Conservation (phyloP, 345 rosid species). For the Eucalyptus coolabah region DNA sequence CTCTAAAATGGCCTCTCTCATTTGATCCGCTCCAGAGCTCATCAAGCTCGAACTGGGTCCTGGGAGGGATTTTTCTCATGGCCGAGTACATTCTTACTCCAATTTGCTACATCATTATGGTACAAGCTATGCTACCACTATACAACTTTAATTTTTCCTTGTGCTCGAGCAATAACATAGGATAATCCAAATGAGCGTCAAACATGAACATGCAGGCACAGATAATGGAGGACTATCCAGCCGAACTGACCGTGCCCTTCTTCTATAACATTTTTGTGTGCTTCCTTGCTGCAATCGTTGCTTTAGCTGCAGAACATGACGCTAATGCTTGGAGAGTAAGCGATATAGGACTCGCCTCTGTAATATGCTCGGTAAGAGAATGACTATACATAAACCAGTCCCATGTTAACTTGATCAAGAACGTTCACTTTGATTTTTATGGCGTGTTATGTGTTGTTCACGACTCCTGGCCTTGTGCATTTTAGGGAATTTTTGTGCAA, state of each 20-base stretch:
- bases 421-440: neutral
- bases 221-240: constrained; percentile 79
- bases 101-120: constrained; percentile 82
- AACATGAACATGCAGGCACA: constrained; percentile 34
- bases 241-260: constrained; percentile 66
- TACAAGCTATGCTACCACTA: neutral
- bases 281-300: constrained; percentile 40
- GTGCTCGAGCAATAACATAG: constrained; percentile 1
- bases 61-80: constrained; percentile 60
- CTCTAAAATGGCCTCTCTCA: constrained; percentile 12
- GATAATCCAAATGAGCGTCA: neutral
- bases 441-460: neutral
- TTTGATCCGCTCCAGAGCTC: constrained; percentile 20
- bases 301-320: constrained; percentile 33
- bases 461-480: neutral
- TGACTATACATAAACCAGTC: neutral
- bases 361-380: constrained; percentile 66
- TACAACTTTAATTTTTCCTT: neutral
- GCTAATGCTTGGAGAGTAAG: constrained; percentile 50
- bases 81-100: constrained; percentile 55
- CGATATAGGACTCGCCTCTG: constrained; percentile 46
- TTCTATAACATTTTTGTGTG: constrained; percentile 56
- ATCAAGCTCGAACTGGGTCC: constrained; percentile 42
- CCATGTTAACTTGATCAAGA: neutral
- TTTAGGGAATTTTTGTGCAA: constrained; percentile 51